A percentile compares a stretch with the other conserved stretches of the same genome.
Evolutionary conservation across 768 basidiomycete species (phyloP).

Genomic region (Melanogaster broomeanus): DNA sequence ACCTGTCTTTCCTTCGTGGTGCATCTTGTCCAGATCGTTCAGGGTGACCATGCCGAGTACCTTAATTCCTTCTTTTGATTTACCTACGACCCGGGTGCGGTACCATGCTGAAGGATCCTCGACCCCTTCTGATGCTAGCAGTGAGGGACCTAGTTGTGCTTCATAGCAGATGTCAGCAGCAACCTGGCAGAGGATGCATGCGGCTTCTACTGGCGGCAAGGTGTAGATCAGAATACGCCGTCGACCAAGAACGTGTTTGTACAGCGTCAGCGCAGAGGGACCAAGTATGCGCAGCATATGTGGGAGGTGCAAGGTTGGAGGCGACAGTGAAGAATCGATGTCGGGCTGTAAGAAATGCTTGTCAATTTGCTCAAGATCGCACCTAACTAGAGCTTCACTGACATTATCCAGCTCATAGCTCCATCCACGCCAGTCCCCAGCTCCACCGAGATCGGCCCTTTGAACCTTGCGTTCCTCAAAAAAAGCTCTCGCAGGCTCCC

Average conservation of each 20-base stretch:
- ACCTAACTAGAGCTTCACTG: constrained; percentile 13
- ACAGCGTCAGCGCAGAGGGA: constrained; percentile 74
- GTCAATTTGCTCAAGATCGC: not conserved
- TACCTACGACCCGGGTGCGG: constrained; percentile 36
- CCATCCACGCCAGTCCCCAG: constrained; percentile 70
- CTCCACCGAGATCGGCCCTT: constrained; percentile 52
- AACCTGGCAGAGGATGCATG: constrained; percentile 65
- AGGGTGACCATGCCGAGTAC: constrained; percentile 84
- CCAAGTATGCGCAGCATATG: constrained; percentile 78
- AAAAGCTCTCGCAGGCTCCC: constrained; percentile 61
- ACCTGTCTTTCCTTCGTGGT: constrained; percentile 55
- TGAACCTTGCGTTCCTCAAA: constrained; percentile 64
- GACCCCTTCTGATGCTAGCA: constrained; percentile 20
- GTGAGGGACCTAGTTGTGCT: constrained; percentile 31
- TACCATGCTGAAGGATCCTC: constrained; percentile 32
- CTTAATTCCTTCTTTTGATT: constrained; percentile 52
- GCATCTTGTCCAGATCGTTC: constrained; percentile 65
- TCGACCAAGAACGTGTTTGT: constrained; percentile 76
- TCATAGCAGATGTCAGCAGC: constrained; percentile 69
- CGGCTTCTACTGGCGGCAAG: constrained; percentile 75
- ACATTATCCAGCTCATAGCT: constrained; percentile 62
- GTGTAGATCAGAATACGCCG: constrained; percentile 80
- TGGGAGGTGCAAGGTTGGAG: constrained; percentile 71
- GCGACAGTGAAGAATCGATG: constrained; percentile 27
- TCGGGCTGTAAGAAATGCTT: constrained; percentile 23